Base-by-base conservation (phyloP, 2,329 filamentous ascomycete genomes). In the Aaosphaeria arxii region DNA sequence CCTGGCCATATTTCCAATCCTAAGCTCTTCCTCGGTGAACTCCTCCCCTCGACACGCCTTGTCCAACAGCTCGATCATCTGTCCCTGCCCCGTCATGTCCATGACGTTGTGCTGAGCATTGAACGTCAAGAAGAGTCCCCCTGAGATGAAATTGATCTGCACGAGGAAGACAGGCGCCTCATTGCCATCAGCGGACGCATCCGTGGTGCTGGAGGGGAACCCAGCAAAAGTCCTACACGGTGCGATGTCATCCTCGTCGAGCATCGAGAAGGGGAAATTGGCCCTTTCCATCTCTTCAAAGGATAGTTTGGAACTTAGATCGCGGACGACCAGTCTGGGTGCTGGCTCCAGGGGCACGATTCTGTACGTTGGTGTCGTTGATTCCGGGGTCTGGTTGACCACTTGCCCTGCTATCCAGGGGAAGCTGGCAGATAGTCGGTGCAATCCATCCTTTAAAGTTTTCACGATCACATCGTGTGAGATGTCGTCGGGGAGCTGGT, bases 21-120 rank as follows among this genome's bases (percentile, higher is more conserved):
- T 30, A 0, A 77, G 38, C 44, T 83, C 80, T 5, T 77, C 66
- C 0, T 50, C 38, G 0, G 75, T 77, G 55, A 80, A 81, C 0
- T 50, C n/a, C 30, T 77, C 73, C 1, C 64, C 58, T 1, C 57
- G 61, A 46, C 78, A 81, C 0, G 77, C 78, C 47, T 80, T 79
- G 0, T 74, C 70, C 5, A 83, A 63, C 1, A 79, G 70, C 3
- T 61, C 49, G 11, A 81, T 77, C 11, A 80, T 51, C 24, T 74
- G 67, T 3, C 65, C 75, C 52, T 77, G 73, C 1, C 78, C 80
- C 1, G 69, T 70, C 63, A 78, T 76, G 46, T 83, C 81, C 71
- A 80, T 77, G 1, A 67, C 60, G 5, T 71, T 69, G 52, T 83
- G 81, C 28, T 79, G 72, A 6, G 67, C 71, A 30, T 70, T 70